phyloP scores from a whole-genome alignment of 768 basidiomycete genomes.

The Amanita muscaria region DNA sequence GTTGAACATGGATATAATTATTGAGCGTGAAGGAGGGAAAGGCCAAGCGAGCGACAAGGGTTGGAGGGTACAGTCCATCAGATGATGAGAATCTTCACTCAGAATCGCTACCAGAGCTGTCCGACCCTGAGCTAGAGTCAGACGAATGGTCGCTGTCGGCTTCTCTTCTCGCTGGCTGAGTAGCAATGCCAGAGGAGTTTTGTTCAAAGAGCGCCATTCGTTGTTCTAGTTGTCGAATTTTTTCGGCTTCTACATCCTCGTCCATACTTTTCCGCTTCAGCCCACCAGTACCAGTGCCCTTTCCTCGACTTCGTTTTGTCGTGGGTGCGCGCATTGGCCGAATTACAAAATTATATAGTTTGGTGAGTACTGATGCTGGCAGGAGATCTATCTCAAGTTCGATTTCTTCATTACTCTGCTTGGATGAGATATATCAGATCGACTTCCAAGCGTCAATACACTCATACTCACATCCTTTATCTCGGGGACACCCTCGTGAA shows the following conservation, averaged over 20 bases:
- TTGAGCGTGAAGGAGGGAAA: constrained; percentile 5
- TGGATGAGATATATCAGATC: constrained; percentile 11
- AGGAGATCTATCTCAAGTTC: constrained; percentile 95
- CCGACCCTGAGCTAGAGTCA: constrained; percentile 65
- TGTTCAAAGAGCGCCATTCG: constrained; percentile 80
- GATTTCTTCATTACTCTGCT: constrained; percentile 91
- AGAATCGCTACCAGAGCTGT: constrained; percentile 79
- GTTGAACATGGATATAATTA: constrained; percentile 2
- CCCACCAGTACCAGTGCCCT: constrained; percentile 83
- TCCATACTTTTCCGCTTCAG: constrained; percentile 95
- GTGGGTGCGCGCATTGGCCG: constrained; percentile 65
- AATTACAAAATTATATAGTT: constrained; percentile 93
- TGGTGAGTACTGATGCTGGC: constrained; percentile 78
- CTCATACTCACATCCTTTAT: constrained; percentile 72
- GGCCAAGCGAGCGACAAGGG: constrained; percentile 15
- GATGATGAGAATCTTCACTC: constrained; percentile 37
- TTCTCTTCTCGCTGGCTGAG: constrained; percentile 29
- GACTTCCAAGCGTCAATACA: constrained; percentile 1
- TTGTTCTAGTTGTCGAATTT: constrained; percentile 86
- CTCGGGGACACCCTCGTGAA: constrained; percentile 89
- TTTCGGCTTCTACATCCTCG: constrained; percentile 91
- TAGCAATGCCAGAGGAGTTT: constrained; percentile 22
- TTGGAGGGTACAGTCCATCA: constrained; percentile 14
- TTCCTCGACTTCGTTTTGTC: constrained; percentile 59
- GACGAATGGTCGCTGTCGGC: constrained; percentile 69